Evolutionary conservation across 768 basidiomycete genomes (phyloP).

Genomic region (Tricholoma terreum): DNA sequence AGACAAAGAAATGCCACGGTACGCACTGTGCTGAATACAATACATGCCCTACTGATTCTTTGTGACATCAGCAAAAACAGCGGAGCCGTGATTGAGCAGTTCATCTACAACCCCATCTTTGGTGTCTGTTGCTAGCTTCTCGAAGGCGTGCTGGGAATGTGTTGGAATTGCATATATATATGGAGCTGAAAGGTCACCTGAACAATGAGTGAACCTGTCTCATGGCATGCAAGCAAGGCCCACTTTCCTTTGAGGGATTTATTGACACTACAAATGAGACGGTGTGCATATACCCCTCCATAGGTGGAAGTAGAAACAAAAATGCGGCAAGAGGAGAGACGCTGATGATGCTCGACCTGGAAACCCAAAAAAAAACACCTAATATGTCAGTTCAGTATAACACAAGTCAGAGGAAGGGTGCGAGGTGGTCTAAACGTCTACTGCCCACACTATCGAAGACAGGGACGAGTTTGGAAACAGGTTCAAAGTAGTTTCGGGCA

Average conservation of each 20-base stretch:
- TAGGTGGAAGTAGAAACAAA: too few species aligned
- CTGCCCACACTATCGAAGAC: too few species aligned
- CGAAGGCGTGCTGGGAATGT: slow-evolving; percentile 66
- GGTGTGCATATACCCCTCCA: too few species aligned
- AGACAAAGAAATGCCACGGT: background rate
- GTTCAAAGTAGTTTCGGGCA: too few species aligned
- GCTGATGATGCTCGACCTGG: too few species aligned
- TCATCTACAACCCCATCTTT: slow-evolving; percentile 86
- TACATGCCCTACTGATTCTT: slow-evolving; percentile 91
- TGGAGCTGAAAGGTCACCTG: slow-evolving; percentile 48
- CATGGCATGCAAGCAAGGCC: slow-evolving; percentile 87
- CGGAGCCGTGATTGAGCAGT: slow-evolving; percentile 67
- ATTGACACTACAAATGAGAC: slow-evolving; percentile 58
- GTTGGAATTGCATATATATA: slow-evolving; percentile 1
- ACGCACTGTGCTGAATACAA: slow-evolving; percentile 80
- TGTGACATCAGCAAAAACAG: slow-evolving; percentile 74
- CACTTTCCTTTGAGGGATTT: slow-evolving; percentile 85
- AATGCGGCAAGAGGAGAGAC: too few species aligned
- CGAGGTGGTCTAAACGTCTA: too few species aligned
- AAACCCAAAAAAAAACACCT: too few species aligned
- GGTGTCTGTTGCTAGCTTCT: slow-evolving; percentile 78
- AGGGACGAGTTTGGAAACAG: too few species aligned
- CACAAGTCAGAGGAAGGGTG: too few species aligned
- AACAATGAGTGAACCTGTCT: slow-evolving; percentile 85
- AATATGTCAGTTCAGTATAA: too few species aligned